phyloP scores from a whole-genome alignment of 768 basidiomycete species.

The Lentinula raphanica region DNA sequence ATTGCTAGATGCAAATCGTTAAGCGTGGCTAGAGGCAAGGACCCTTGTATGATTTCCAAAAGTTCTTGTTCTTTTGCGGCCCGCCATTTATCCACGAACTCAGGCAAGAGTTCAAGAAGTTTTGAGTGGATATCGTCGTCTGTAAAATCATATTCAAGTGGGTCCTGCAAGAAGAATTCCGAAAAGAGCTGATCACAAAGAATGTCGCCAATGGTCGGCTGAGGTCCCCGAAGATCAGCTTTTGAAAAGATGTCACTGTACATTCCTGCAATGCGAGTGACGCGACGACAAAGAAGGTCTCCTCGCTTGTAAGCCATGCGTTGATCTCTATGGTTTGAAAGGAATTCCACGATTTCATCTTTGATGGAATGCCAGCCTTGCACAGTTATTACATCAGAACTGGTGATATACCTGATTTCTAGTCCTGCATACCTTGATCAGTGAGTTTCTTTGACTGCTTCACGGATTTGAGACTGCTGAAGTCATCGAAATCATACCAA shows the following conservation, averaged over 20 bases:
- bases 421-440: not conserved
- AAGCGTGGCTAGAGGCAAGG: not conserved
- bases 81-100: not conserved
- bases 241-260: not conserved
- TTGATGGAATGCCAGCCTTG: conserved; percentile 1
- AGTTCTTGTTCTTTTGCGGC: not conserved
- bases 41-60: not conserved
- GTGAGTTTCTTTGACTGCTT: conserved; percentile 6
- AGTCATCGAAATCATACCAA: not conserved
- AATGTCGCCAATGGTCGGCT: not conserved
- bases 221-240: not conserved
- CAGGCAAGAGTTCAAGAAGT: not conserved
- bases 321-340: not conserved
- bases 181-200: not conserved
- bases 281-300: not conserved
- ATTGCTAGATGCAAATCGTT: not conserved
- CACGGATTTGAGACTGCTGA: not conserved
- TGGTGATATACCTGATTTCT: not conserved
- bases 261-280: not conserved
- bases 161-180: not conserved
- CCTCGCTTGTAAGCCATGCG: not conserved
- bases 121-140: not conserved
- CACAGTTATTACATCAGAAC: not conserved
- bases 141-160: not conserved
- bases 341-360: not conserved